Percentiles rank a stretch among this genome's conserved stretches.
Conservation (phyloP, 352 stramenopile species). For the Phytophthora sp. region DNA sequence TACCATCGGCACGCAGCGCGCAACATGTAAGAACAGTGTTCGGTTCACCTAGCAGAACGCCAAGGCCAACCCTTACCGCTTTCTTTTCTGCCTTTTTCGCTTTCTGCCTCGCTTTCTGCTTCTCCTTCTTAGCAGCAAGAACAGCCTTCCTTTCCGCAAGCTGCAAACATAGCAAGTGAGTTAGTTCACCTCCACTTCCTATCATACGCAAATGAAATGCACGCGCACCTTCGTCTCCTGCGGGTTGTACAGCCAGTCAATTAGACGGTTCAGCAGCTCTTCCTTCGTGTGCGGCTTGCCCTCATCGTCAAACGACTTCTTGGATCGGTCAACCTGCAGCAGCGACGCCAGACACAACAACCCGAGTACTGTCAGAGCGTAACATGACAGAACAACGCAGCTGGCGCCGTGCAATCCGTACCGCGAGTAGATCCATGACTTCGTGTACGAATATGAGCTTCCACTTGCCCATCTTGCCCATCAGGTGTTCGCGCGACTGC, state of each 20-base stretch:
- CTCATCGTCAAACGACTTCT: slow-evolving; percentile 84
- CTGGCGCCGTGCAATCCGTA: slow-evolving; percentile 22
- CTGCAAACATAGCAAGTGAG: slow-evolving; percentile 11
- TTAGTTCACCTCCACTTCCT: neutral
- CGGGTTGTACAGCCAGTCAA: slow-evolving; percentile 79
- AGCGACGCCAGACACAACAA: neutral
- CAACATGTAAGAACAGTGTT: neutral
- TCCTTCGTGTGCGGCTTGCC: slow-evolving; percentile 68
- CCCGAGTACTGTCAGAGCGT: neutral
- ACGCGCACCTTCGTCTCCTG: slow-evolving; percentile 53
- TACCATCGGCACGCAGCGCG: too few relatives aligned
- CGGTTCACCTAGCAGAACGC: neutral
- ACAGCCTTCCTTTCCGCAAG: slow-evolving; percentile 39
- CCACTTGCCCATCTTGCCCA: slow-evolving; percentile 72
- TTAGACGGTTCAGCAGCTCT: slow-evolving; percentile 62
- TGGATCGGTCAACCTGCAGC: slow-evolving; percentile 77
- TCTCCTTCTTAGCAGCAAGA: slow-evolving; percentile 34
- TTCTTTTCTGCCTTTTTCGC: slow-evolving; percentile 46
- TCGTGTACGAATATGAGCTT: slow-evolving; percentile 75
- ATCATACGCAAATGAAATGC: neutral
- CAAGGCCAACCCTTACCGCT: slow-evolving; percentile 26
- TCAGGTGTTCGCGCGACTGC: slow-evolving; percentile 61
- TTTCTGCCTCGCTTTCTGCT: slow-evolving; percentile 52
- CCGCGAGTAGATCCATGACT: slow-evolving; percentile 80
- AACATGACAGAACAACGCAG: neutral